Evolutionary conservation across 768 basidiomycete species (phyloP).

Genomic region (Lyophyllum shimeji): DNA sequence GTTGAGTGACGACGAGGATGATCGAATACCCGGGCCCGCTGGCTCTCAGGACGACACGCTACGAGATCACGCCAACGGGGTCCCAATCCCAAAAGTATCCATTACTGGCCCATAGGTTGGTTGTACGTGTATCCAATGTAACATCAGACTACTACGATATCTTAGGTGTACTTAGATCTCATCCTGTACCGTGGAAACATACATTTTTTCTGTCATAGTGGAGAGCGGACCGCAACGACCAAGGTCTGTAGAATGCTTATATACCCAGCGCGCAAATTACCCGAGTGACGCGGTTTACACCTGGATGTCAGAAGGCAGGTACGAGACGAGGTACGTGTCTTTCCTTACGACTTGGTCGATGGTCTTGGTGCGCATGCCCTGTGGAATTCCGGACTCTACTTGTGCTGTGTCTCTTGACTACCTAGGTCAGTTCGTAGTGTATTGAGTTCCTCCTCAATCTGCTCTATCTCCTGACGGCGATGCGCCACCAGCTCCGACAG

Average conservation of each 20-base stretch:
- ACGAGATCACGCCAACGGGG: slow-evolving; percentile 6
- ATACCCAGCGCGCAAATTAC: no score
- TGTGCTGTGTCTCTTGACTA: slow-evolving; percentile 11
- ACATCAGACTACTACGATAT: slow-evolving; percentile 9
- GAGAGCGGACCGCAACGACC: not conserved
- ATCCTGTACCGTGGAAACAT: slow-evolving; percentile 6
- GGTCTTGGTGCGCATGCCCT: no score
- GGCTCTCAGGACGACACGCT: not conserved
- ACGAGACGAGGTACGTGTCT: not conserved
- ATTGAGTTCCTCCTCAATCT: slow-evolving; percentile 42
- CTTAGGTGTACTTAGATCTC: slow-evolving; percentile 7
- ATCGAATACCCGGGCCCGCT: slow-evolving; percentile 14
- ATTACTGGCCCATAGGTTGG: slow-evolving; percentile 9
- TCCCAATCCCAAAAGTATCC: slow-evolving; percentile 22
- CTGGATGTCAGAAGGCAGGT: no score
- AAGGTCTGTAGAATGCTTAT: no score
- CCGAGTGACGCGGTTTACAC: no score
- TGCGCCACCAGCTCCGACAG: slow-evolving; percentile 39
- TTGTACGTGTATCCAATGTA: slow-evolving; percentile 3
- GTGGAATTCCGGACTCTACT: not conserved
- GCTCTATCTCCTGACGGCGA: slow-evolving; percentile 44
- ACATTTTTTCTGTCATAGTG: not conserved
- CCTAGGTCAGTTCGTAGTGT: slow-evolving; percentile 37
- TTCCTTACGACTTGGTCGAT: not conserved
- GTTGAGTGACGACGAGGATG: slow-evolving; percentile 58